Evolutionary conservation across 306 rosid genomes (phyloP).

Genomic region (Cercis canadensis): DNA sequence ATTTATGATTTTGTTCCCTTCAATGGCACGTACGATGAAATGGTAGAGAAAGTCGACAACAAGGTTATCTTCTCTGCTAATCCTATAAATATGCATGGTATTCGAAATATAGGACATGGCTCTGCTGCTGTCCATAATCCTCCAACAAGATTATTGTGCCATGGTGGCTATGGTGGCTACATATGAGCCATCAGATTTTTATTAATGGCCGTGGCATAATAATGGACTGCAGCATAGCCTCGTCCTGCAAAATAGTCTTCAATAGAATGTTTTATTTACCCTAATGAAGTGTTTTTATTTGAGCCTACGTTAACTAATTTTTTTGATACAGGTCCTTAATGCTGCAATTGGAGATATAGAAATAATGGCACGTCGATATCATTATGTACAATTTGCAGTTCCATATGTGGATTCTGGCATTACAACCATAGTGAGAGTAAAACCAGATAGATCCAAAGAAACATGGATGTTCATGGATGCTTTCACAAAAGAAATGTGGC

Average conservation of each 20-base stretch:
- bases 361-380: slow-evolving; percentile 34
- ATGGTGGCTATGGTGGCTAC: too few species aligned
- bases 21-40: slow-evolving; percentile 43
- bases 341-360: slow-evolving; percentile 50
- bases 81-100: too few species aligned
- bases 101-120: too few species aligned
- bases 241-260: too few species aligned
- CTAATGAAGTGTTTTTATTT: background rate
- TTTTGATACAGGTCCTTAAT: slow-evolving; percentile 31
- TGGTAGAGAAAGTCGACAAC: slow-evolving; percentile 40
- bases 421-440: slow-evolving; percentile 39
- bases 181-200: too few species aligned
- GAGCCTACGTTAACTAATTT: background rate
- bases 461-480: slow-evolving; percentile 42
- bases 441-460: slow-evolving; percentile 28
- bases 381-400: slow-evolving; percentile 40
- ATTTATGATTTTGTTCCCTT: slow-evolving; percentile 31
- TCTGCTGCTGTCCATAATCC: too few species aligned
- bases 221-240: too few species aligned
- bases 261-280: too few species aligned
- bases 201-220: too few species aligned
- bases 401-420: slow-evolving; percentile 45
- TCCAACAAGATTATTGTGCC: too few species aligned
- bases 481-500: slow-evolving; percentile 46
- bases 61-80: slow-evolving; percentile 33